These are phyloP conservation scores for Cladorrhinum sp. DNA, from an alignment of 2,329 filamentous ascomycete genomes.

Conservation along the genomic window DNA sequence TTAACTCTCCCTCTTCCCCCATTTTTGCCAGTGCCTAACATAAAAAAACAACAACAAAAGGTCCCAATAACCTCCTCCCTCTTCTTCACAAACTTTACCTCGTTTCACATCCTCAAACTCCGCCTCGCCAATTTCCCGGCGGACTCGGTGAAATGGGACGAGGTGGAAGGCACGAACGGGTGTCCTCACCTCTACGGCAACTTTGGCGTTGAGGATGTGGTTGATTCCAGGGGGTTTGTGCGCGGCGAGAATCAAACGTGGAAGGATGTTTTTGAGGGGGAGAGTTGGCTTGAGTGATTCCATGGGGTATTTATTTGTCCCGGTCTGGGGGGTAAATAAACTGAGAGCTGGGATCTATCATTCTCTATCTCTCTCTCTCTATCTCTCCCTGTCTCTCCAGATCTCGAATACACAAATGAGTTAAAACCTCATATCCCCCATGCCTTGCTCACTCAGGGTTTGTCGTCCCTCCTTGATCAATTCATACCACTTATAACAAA, in stretches of 20 bases:
- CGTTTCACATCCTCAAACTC: constrained; percentile 54
- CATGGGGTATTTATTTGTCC: too few relatives aligned
- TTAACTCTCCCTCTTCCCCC: background rate
- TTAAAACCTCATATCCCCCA: too few relatives aligned
- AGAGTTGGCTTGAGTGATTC: constrained; percentile 40
- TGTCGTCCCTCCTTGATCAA: too few relatives aligned
- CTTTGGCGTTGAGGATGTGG: constrained; percentile 52
- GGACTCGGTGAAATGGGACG: constrained; percentile 51
- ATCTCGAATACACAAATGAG: too few relatives aligned
- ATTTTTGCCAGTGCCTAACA: background rate
- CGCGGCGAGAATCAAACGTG: constrained; percentile 42
- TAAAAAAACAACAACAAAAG: too few relatives aligned
- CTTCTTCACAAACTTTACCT: constrained; percentile 40
- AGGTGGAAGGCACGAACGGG: constrained; percentile 39
- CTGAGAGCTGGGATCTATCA: too few relatives aligned
- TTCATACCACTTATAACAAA: too few relatives aligned
- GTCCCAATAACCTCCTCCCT: constrained; percentile 44
- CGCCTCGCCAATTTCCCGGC: constrained; percentile 44
- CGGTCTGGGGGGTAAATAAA: too few relatives aligned
- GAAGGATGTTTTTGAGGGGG: constrained; percentile 41
- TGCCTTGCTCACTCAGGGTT: too few relatives aligned
- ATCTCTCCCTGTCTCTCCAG: too few relatives aligned
- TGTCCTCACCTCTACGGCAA: constrained; percentile 61
- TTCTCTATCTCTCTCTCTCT: too few relatives aligned
- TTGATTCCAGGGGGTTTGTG: constrained; percentile 43